Conservation (phyloP, 208 protist species). For the Leishmania tropica region DNA sequence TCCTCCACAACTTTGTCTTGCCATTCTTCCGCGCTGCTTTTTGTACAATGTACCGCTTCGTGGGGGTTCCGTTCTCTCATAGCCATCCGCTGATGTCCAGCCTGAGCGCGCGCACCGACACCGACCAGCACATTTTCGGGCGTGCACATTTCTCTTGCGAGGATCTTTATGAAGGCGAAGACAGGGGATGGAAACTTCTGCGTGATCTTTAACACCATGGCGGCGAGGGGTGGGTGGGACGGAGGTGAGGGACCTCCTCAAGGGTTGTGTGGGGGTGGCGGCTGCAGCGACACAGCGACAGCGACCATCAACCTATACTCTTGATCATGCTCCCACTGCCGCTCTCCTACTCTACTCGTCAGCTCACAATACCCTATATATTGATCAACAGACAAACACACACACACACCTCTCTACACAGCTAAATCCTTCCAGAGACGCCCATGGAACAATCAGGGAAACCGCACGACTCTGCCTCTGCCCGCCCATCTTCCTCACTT, state of each 20-base stretch:
- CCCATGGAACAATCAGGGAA: neutral
- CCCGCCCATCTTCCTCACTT: conserved; percentile 3
- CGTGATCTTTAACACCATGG: neutral
- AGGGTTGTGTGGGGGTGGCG: neutral
- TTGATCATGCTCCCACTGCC: neutral
- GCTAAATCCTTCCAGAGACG: neutral
- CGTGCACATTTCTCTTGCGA: neutral
- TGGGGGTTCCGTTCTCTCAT: neutral
- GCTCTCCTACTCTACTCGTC: neutral
- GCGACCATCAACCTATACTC: neutral
- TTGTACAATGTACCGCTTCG: neutral
- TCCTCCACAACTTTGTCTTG: neutral
- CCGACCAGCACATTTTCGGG: neutral
- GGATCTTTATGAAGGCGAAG: neutral
- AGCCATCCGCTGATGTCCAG: neutral
- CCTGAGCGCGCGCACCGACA: neutral
- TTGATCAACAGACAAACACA: neutral
- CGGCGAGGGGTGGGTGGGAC: neutral
- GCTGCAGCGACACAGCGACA: neutral
- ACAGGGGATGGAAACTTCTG: neutral
- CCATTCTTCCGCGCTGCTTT: neutral
- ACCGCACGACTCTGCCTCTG: neutral
- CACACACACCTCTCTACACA: neutral
- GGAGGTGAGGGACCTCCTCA: neutral
- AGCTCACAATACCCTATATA: neutral